These are phyloP conservation scores for Diplodia seriata DNA, from an alignment of 2,329 filamentous ascomycete genomes.

Conservation along the genomic window DNA sequence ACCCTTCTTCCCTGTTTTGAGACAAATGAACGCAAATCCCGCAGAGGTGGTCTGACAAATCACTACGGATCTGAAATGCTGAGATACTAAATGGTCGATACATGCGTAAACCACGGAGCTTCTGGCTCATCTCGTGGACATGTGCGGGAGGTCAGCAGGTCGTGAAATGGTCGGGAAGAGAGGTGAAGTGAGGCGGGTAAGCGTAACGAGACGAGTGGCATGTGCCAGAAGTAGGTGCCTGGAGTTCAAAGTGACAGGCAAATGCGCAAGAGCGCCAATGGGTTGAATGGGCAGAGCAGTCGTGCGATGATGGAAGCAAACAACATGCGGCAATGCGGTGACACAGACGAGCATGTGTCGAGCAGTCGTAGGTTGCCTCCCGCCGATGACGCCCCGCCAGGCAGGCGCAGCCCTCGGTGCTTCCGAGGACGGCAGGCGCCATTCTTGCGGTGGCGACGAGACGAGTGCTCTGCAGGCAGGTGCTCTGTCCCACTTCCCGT, in stretches of 20 bases:
- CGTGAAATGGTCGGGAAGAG: background rate
- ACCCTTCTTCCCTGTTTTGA: no score
- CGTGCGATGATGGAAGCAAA: constrained; percentile 20
- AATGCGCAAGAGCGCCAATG: background rate
- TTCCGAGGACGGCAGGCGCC: background rate
- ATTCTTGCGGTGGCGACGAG: background rate
- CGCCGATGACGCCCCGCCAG: background rate
- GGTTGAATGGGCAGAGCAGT: background rate
- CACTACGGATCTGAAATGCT: no score
- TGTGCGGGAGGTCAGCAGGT: background rate
- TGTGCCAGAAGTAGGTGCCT: background rate
- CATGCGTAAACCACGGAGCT: no score
- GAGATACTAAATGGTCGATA: no score
- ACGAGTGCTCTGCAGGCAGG: background rate
- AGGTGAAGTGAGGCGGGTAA: no score
- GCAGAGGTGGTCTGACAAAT: no score
- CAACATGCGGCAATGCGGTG: background rate
- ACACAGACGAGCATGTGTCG: constrained; percentile 21
- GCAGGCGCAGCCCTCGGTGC: background rate
- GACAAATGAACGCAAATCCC: no score
- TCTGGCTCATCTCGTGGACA: background rate
- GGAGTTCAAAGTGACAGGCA: background rate
- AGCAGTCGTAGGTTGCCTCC: background rate
- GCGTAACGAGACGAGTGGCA: background rate
- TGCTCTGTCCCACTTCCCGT: background rate